Evolutionary conservation across 169 alveolate species (phyloP).

Genomic region (Eimeria necatrix): DNA sequence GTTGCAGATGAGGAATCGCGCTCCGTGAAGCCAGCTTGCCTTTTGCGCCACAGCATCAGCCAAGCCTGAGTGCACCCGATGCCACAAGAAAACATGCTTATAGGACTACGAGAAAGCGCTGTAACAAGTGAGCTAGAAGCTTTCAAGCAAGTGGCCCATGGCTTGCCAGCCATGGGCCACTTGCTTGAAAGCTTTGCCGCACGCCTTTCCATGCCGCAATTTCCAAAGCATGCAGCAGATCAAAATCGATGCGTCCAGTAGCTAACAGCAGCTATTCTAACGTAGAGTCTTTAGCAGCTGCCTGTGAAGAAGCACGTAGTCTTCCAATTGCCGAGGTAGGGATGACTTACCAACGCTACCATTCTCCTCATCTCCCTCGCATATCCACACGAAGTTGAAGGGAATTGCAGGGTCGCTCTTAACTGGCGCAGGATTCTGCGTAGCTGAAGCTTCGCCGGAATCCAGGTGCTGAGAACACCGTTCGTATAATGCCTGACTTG

Average conservation of each 20-base stretch:
- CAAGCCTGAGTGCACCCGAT: conserved; percentile 58
- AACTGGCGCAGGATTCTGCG: background rate
- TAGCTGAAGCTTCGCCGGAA: background rate
- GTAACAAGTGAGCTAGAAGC: no score
- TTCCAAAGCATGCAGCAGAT: no score
- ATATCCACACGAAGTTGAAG: conserved; percentile 81
- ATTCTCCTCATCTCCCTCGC: conserved; percentile 83
- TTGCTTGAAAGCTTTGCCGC: no score
- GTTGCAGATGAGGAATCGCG: conserved; percentile 71
- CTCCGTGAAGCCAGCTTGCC: conserved; percentile 79
- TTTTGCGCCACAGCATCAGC: conserved; percentile 72
- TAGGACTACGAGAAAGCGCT: no score
- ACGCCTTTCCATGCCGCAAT: no score
- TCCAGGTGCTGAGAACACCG: conserved; percentile 10
- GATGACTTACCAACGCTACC: conserved; percentile 80
- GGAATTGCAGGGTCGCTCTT: conserved; percentile 71
- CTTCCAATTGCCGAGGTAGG: background rate
- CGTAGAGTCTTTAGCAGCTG: no score
- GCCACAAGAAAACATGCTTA: background rate
- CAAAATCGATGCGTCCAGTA: no score
- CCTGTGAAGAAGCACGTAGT: no score
- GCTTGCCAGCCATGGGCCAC: no score
- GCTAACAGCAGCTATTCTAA: no score
- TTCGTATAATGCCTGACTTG: conserved; percentile 3
- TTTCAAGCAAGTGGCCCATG: no score